Evolutionary conservation across 345 rosid species (phyloP), one percentile per base, ranked within the genome.

Genomic region (Arabis hirsuta): DNA sequence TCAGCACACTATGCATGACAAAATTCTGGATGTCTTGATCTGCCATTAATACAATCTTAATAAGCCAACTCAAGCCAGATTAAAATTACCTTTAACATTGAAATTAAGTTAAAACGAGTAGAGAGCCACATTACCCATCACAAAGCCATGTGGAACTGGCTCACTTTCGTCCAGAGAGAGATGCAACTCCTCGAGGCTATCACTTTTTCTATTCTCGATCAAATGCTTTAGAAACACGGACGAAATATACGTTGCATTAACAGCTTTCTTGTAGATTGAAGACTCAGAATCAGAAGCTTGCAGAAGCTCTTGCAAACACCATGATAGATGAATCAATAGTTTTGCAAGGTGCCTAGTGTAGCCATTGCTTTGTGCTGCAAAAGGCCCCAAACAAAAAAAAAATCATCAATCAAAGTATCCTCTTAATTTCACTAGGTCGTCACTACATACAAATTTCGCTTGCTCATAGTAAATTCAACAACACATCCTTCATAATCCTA

Each of bases 301-400:
- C n/a, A 73, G 78, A 48, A 78, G 82, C 84, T 87, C 98, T 83
- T 84, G 87, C 86, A 96, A 88, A 82, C 89, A 87, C 87, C 84
- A 79, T 1, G 88, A 80, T 11, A 96, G 73, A 81, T 90, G 97
- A 78, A 92, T 85, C 85, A 90, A 83, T 77, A 96, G 81, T 67
- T 96, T 96, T 5, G 88, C 84, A 19, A 96, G 90, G 80, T 96
- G 98, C 86, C 93, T 85, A 5, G 99, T 96, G 72, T 60, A 74
- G 48, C 76, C 71, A 67, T 96, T 92, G 67, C 85, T 92, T 81
- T 82, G 85, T 12, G 86, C 98, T 92, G 90, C 84, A 81, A 55
- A 62, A 36, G 12, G 10, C 38, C 38, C 38, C 29, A 67, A 52
- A 39, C 16, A 52, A 6, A 32, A 62, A 31, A 31, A 51, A 43